Evolutionary conservation across 306 rosid species (phyloP).

Genomic region (Quercus dentata): DNA sequence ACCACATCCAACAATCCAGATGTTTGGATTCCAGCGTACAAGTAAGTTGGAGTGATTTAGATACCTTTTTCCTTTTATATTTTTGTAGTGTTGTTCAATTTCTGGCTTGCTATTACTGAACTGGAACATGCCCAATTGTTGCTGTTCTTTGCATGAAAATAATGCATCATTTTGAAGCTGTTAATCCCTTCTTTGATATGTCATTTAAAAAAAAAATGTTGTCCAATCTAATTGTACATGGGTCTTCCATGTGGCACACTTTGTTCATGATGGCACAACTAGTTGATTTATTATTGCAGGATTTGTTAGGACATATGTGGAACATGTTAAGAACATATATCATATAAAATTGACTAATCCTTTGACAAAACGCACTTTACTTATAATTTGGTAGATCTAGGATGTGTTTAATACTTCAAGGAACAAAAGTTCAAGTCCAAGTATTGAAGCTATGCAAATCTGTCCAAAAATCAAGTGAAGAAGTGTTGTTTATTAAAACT

Average conservation of each 20-base stretch:
- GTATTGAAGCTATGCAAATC: too few species aligned
- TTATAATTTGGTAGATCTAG: too few species aligned
- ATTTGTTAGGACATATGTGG: not conserved
- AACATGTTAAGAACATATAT: not conserved
- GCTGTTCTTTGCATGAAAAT: not conserved
- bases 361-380: too few species aligned
- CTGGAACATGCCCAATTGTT: not conserved
- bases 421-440: too few species aligned
- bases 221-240: not conserved
- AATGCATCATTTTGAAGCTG: not conserved
- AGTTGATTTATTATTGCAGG: not conserved
- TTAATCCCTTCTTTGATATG: not conserved
- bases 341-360: too few species aligned
- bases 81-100: not conserved
- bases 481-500: too few species aligned
- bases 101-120: not conserved
- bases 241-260: not conserved
- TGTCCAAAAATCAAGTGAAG: too few species aligned
- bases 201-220: not conserved
- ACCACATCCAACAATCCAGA: conserved; percentile 94
- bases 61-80: too few species aligned
- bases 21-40: conserved; percentile 99
- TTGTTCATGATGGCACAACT: not conserved
- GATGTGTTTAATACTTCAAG: too few species aligned
- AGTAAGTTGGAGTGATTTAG: conserved; percentile 44